These are phyloP conservation scores for Peziza echinospora DNA, from an alignment of 495 filamentous ascomycete genomes.

Conservation along the genomic window DNA sequence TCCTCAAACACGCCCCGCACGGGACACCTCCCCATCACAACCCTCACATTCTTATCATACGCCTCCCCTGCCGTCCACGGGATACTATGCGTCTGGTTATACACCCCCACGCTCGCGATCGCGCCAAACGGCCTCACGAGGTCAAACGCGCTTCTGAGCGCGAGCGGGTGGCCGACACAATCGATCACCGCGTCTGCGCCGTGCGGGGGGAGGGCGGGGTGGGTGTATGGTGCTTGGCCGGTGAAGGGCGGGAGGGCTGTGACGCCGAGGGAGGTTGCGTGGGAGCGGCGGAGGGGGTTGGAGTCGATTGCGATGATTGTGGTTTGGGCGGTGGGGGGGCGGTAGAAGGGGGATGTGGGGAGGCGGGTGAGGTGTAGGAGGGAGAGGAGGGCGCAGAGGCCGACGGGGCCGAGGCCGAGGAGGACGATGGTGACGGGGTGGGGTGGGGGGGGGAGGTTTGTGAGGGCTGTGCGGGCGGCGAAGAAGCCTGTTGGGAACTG, in stretches of 20 bases:
- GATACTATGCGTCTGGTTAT: slow-evolving; percentile 67
- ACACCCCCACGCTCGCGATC: slow-evolving; percentile 78
- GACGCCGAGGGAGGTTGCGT: slow-evolving; percentile 54
- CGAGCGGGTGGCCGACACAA: slow-evolving; percentile 69
- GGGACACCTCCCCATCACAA: slow-evolving; percentile 92
- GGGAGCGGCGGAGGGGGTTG: slow-evolving; percentile 65
- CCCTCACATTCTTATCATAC: slow-evolving; percentile 63
- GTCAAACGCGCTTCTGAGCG: slow-evolving; percentile 65
- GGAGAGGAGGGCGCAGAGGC: slow-evolving; percentile 69
- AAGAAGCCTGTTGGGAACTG: slow-evolving; percentile 67
- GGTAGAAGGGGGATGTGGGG: slow-evolving; percentile 66
- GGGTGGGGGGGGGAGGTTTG: slow-evolving; percentile 40
- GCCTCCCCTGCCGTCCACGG: slow-evolving; percentile 67
- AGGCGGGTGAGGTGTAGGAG: slow-evolving; percentile 58
- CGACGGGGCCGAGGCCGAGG: slow-evolving; percentile 77
- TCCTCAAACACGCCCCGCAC: slow-evolving; percentile 65
- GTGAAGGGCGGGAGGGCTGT: slow-evolving; percentile 23
- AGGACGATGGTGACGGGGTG: slow-evolving; percentile 52
- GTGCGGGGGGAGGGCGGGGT: slow-evolving; percentile 60
- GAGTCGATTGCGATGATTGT: slow-evolving; percentile 63
- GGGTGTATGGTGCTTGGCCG: slow-evolving; percentile 4
- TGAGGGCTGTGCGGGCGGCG: slow-evolving; percentile 48
- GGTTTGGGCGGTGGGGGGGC: slow-evolving; percentile 21
- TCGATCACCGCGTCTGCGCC: slow-evolving; percentile 86
- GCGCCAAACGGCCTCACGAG: slow-evolving; percentile 68